Evolutionary conservation across 1,284 basidiomycete genomes (phyloP), one percentile per base, ranked within the genome.

Genomic region (Volvariella volvacea): DNA sequence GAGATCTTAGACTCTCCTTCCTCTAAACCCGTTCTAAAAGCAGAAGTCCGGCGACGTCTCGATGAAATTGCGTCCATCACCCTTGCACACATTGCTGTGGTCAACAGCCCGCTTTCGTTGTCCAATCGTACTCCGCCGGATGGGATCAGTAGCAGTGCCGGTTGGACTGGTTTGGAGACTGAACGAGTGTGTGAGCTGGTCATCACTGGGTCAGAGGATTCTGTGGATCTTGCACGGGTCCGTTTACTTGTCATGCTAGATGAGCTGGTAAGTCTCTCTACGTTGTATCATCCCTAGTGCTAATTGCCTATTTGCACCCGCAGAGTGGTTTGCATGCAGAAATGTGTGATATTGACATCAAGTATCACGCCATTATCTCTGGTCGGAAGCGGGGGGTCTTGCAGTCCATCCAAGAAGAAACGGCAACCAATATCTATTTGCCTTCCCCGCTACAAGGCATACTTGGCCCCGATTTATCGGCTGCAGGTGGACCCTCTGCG

Each of bases 361-460:
- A 97, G 62, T 68, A 97, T 1, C 94, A 97, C 63, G 80, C 88
- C 42, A 92, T 97, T 60, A 79, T 97, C 50, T 88, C 91, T 9
- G 92, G 91, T 16, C 83, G 91, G 50, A 96, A 97, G 67, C 88
- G 95, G 39, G 74, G 74, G 47, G 76, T 88, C 19, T 73, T 99
- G 34, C 95, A 98, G 64, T 77, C 85, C 4, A 96, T 99, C 47
- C 92, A 97, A 63, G 93, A 98, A 65, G 93, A 98, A 65, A 98
- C 95, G 0, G 93, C 85, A 0, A 97, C 95, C 46, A 99, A 95
- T 60, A 91, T 99, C 49, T 99, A 98, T 64, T 77, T 92, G 52
- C 92, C 95, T 22, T 91, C 92, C 3, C 85, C 92, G 36, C 71
- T 98, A 43, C 88, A 93, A 52, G 92, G 90, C 39, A 78, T 94